A percentile compares a stretch with the other conserved stretches of the same genome.
Conservation (phyloP, 345 rosid species). For the Melaleuca alternifolia region DNA sequence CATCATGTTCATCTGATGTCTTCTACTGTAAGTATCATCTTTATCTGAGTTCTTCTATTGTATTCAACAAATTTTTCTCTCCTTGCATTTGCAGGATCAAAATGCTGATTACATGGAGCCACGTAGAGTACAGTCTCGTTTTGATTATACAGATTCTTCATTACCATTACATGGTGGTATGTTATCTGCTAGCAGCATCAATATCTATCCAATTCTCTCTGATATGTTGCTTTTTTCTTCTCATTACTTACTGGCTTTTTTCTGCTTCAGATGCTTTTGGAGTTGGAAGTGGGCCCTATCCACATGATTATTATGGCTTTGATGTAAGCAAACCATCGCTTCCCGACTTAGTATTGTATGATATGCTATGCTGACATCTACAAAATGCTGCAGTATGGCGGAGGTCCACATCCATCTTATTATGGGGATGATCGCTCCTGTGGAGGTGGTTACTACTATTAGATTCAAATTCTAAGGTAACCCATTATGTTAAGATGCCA, state of each 20-base stretch:
- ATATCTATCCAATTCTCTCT: not conserved
- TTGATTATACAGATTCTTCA: slow-evolving; percentile 29
- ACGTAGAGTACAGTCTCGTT: slow-evolving; percentile 25
- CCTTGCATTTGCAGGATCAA: slow-evolving; percentile 25
- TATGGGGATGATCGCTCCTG: slow-evolving; percentile 24
- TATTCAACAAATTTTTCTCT: not conserved
- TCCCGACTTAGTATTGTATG: not conserved
- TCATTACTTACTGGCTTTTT: not conserved
- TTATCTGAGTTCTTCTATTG: not conserved
- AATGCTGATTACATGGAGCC: slow-evolving; percentile 40
- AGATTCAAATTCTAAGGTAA: slow-evolving; percentile 3
- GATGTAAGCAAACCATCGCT: slow-evolving; percentile 28
- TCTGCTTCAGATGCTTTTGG: slow-evolving; percentile 30
- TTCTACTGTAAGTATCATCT: not conserved
- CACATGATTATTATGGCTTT: slow-evolving; percentile 31
- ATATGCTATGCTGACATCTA: not conserved
- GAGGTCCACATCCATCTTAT: slow-evolving; percentile 24
- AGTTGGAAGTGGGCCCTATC: slow-evolving; percentile 19
- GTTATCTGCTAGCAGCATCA: not conserved
- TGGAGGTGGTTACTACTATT: slow-evolving; percentile 37
- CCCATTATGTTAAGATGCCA: not conserved
- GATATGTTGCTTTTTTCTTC: not conserved
- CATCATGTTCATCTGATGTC: not conserved
- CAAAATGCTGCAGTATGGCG: slow-evolving; percentile 24
- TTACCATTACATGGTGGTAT: slow-evolving; percentile 34